phyloP scores from a whole-genome alignment of 1,284 basidiomycete genomes.

The Ceratobasidium sp. region DNA sequence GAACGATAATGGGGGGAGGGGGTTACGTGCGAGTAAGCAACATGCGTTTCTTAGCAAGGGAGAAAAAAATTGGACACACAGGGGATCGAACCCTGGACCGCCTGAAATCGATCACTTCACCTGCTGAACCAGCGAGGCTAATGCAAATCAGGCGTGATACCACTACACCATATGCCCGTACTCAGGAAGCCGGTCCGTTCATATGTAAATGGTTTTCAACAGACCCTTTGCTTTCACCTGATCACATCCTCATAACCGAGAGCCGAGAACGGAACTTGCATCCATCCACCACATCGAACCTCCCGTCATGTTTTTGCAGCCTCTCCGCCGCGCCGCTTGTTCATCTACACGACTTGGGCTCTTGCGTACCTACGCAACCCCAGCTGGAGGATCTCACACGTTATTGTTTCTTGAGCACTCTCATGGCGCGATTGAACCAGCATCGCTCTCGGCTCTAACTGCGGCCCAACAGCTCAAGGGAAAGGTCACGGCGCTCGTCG shows the following conservation, averaged over 20 bases:
- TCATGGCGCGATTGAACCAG: conserved; percentile 80
- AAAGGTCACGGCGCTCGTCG: conserved; percentile 85
- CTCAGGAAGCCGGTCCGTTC: too few relatives aligned
- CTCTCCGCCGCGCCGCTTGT: not conserved
- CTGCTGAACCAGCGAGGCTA: too few relatives aligned
- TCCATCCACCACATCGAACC: not conserved
- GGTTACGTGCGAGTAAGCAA: too few relatives aligned
- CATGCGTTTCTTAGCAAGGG: too few relatives aligned
- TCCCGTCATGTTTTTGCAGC: conserved; percentile 8
- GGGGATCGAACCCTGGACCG: conserved; percentile 35
- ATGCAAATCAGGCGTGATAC: conserved; percentile 36
- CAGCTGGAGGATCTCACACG: conserved; percentile 56
- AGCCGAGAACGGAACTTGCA: conserved; percentile 1
- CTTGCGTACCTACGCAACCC: not conserved
- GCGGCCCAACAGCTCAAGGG: conserved; percentile 87
- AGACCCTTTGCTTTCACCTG: conserved; percentile 3
- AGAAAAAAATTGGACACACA: conserved; percentile 31
- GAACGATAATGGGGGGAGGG: too few relatives aligned
- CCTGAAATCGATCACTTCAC: conserved; percentile 12
- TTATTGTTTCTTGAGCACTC: conserved; percentile 91
- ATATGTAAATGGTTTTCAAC: not conserved
- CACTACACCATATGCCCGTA: conserved; percentile 36
- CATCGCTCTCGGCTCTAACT: conserved; percentile 87
- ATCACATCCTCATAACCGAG: conserved; percentile 15
- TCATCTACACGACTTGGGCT: not conserved